Percentiles rank a stretch among this genome's conserved stretches.
These are phyloP conservation scores for Russula compacta DNA, from an alignment of 768 basidiomycete genomes.

Conservation along the genomic window DNA sequence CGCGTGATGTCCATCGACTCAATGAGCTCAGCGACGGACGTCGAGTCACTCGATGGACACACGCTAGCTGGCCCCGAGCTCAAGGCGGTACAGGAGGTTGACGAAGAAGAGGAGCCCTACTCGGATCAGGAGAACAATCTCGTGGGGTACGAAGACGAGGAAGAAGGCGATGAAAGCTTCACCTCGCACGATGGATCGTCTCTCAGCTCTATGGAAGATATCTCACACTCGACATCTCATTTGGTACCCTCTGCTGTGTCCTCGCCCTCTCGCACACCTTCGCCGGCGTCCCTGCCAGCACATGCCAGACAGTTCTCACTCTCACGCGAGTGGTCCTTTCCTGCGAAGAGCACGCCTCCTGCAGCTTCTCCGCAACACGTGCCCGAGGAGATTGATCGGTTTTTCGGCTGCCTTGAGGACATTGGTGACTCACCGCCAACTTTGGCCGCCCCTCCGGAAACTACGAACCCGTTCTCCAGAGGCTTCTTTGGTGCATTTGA, in stretches of 20 bases:
- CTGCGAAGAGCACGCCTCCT: slow-evolving; percentile 17
- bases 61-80: slow-evolving; percentile 29
- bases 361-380: slow-evolving; percentile 20
- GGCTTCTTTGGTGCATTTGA: slow-evolving; percentile 35
- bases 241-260: slow-evolving; percentile 27
- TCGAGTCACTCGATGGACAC: slow-evolving; percentile 46
- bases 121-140: slow-evolving; percentile 50
- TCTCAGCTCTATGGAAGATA: slow-evolving; percentile 25
- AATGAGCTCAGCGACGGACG: slow-evolving; percentile 54
- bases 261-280: slow-evolving; percentile 25
- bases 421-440: slow-evolving; percentile 43
- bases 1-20: slow-evolving; percentile 57
- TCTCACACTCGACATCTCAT: slow-evolving; percentile 26
- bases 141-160: slow-evolving; percentile 63
- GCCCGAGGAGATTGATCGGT: slow-evolving; percentile 54
- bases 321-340: slow-evolving; percentile 64
- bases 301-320: slow-evolving; percentile 37
- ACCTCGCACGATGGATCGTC: slow-evolving; percentile 29
- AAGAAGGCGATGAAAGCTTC: slow-evolving; percentile 54
- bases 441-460: slow-evolving; percentile 30
- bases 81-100: slow-evolving; percentile 51
- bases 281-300: slow-evolving; percentile 19
- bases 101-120: slow-evolving; percentile 29
- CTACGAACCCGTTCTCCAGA: slow-evolving; percentile 47
- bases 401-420: slow-evolving; percentile 61